These are phyloP conservation scores for Kazachstania kunashirensis DNA, from an alignment of 805 yeast genomes.

Conservation along the genomic window DNA sequence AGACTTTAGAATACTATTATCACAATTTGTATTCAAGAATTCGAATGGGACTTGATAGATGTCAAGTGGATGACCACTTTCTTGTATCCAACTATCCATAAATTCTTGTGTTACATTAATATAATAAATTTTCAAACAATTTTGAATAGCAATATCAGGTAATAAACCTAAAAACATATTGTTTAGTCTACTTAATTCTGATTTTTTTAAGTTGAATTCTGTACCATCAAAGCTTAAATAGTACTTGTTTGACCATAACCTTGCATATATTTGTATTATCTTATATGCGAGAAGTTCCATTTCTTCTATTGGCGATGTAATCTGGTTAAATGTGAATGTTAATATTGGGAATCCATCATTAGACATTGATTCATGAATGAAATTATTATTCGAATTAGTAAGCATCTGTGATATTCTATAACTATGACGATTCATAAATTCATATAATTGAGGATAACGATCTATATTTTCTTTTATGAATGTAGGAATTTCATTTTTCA, in stretches of 20 bases:
- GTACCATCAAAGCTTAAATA: slow-evolving; percentile 59
- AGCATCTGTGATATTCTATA: slow-evolving; percentile 39
- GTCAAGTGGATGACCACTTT: slow-evolving; percentile 8
- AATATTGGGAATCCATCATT: slow-evolving; percentile 63
- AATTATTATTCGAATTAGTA: slow-evolving; percentile 24
- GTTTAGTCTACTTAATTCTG: slow-evolving; percentile 11
- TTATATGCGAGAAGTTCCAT: slow-evolving; percentile 46
- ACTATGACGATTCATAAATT: slow-evolving; percentile 62
- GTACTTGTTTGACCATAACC: slow-evolving; percentile 58
- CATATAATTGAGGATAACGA: slow-evolving; percentile 44
- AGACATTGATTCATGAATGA: slow-evolving; percentile 53
- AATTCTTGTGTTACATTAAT: slow-evolving; percentile 29
- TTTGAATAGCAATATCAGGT: slow-evolving; percentile 41
- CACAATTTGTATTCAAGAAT: slow-evolving; percentile 38
- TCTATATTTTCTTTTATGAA: slow-evolving; percentile 41
- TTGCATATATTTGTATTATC: slow-evolving; percentile 52
- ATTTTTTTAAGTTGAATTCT: slow-evolving; percentile 32
- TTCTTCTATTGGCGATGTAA: slow-evolving; percentile 29
- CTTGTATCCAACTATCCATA: slow-evolving; percentile 14
- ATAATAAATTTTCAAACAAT: slow-evolving; percentile 46
- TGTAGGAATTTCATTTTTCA: slow-evolving; percentile 46
- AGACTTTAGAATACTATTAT: slow-evolving; percentile 31
- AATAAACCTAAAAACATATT: slow-evolving; percentile 34
- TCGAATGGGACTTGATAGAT: slow-evolving; percentile 19
- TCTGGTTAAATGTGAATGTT: slow-evolving; percentile 38